A percentile compares a stretch with the other conserved stretches of the same genome.
These are phyloP conservation scores for Rehmannia glutinosa DNA, from an alignment of 257 asterid species.

Conservation along the genomic window DNA sequence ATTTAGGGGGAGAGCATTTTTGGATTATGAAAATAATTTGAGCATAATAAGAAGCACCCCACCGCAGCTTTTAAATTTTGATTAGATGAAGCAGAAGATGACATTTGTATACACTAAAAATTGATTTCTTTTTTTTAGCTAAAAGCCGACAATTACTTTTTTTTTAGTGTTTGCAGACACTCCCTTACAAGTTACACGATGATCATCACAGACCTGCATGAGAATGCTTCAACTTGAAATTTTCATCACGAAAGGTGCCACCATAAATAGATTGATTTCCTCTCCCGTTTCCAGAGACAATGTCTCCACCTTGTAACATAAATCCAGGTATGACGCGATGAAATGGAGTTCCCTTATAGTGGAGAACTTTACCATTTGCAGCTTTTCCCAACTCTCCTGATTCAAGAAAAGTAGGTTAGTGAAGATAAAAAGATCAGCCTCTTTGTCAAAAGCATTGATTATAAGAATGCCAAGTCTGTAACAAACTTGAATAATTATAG, in stretches of 20 bases:
- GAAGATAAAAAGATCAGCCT: neutral
- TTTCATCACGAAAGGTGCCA: slow-evolving; percentile 75
- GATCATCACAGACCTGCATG: slow-evolving; percentile 51
- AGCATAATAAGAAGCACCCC: too few species aligned
- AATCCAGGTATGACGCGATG: slow-evolving; percentile 98
- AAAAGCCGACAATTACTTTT: too few species aligned
- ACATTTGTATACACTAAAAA: too few species aligned
- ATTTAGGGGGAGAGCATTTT: too few species aligned
- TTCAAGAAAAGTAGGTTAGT: slow-evolving; percentile 6
- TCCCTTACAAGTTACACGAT: neutral
- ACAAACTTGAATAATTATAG: neutral
- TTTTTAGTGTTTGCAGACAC: too few species aligned
- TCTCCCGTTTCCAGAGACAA: slow-evolving; percentile 65
- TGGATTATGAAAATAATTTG: too few species aligned
- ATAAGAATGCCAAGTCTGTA: too few species aligned
- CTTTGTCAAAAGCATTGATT: too few species aligned
- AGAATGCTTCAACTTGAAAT: slow-evolving; percentile 76
- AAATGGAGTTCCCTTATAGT: slow-evolving; percentile 88
- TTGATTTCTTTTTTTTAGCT: too few species aligned
- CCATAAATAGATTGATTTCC: slow-evolving; percentile 78
- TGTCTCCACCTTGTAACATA: slow-evolving; percentile 99
- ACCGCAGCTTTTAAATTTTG: too few species aligned
- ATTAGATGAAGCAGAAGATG: too few species aligned
- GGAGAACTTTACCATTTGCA: slow-evolving; percentile 62
- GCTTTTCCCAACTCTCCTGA: slow-evolving; percentile 92